Conservation (phyloP, 1,284 basidiomycete species). For the Moniliophthora roreri region DNA sequence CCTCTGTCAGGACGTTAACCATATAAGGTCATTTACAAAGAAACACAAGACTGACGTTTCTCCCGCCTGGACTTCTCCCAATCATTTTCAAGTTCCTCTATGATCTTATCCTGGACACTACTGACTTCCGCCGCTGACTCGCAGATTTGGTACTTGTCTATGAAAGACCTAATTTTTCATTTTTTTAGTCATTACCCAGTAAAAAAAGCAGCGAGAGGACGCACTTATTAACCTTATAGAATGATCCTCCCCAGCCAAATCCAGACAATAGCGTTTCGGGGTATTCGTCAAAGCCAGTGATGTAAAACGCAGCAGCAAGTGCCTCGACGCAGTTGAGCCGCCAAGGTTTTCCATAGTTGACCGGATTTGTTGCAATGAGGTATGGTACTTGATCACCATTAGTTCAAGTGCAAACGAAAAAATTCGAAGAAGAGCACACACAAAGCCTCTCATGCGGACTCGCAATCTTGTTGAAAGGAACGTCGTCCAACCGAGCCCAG, state of each 20-base stretch:
- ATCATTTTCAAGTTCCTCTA: slow-evolving; percentile 70
- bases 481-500: slow-evolving; percentile 93
- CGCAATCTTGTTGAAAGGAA: slow-evolving; percentile 92
- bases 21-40: neutral
- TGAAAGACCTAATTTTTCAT: slow-evolving; percentile 43
- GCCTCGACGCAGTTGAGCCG: slow-evolving; percentile 91
- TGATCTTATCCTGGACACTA: slow-evolving; percentile 70
- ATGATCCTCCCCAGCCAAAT: slow-evolving; percentile 89
- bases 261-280: slow-evolving; percentile 75
- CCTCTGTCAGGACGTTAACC: slow-evolving; percentile 9
- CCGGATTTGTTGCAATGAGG: slow-evolving; percentile 89
- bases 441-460: slow-evolving; percentile 90
- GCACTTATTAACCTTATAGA: slow-evolving; percentile 82
- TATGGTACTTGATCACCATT: slow-evolving; percentile 71
- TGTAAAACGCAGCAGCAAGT: slow-evolving; percentile 89
- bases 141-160: slow-evolving; percentile 77
- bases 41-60: slow-evolving; percentile 39
- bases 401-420: neutral
- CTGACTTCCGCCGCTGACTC: slow-evolving; percentile 61
- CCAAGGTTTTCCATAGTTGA: slow-evolving; percentile 96
- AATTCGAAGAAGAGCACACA: slow-evolving; percentile 40
- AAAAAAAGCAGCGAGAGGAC: slow-evolving; percentile 19
- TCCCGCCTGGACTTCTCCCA: slow-evolving; percentile 52
- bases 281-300: slow-evolving; percentile 81
- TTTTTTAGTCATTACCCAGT: neutral